Conservation (phyloP, 2,329 filamentous ascomycete genomes). For the Epichloe uncinata region DNA sequence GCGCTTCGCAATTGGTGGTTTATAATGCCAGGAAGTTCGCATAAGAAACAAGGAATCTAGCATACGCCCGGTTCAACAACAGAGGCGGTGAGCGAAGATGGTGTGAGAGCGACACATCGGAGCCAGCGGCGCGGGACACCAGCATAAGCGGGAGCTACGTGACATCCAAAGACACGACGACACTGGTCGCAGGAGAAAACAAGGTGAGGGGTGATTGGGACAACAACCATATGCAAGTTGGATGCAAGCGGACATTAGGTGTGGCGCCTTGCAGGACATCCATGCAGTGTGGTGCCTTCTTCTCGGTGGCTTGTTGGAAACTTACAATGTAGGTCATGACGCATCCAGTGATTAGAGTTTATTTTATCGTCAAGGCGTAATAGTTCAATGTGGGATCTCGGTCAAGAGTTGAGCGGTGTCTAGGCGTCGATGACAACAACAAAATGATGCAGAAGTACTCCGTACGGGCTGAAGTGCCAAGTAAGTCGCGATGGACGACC, state of each 20-base stretch:
- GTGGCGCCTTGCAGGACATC: slow-evolving; percentile 8
- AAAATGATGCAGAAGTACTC: background rate
- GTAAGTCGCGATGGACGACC: background rate
- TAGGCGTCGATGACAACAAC: slow-evolving; percentile 1
- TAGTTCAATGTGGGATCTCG: slow-evolving; percentile 1
- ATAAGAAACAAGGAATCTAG: slow-evolving; percentile 3
- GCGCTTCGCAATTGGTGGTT: background rate
- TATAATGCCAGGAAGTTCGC: background rate
- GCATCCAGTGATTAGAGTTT: slow-evolving; percentile 14
- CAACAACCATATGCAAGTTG: slow-evolving; percentile 3
- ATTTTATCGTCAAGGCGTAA: slow-evolving; percentile 7
- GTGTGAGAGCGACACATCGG: slow-evolving; percentile 5
- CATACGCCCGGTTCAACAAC: background rate
- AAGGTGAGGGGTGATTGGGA: background rate
- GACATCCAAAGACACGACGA: background rate
- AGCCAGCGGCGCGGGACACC: slow-evolving; percentile 2
- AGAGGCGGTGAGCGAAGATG: slow-evolving; percentile 7
- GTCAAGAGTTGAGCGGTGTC: slow-evolving; percentile 5
- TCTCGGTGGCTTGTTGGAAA: slow-evolving; percentile 6
- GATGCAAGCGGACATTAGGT: slow-evolving; percentile 2
- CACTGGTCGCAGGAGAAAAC: background rate
- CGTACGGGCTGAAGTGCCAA: background rate
- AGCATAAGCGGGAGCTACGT: slow-evolving; percentile 2
- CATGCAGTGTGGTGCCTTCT: slow-evolving; percentile 10
- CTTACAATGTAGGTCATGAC: slow-evolving; percentile 29